Percentiles rank a stretch among this genome's conserved stretches.
Conservation (phyloP, 306 rosid species). For the Inga laurina region DNA sequence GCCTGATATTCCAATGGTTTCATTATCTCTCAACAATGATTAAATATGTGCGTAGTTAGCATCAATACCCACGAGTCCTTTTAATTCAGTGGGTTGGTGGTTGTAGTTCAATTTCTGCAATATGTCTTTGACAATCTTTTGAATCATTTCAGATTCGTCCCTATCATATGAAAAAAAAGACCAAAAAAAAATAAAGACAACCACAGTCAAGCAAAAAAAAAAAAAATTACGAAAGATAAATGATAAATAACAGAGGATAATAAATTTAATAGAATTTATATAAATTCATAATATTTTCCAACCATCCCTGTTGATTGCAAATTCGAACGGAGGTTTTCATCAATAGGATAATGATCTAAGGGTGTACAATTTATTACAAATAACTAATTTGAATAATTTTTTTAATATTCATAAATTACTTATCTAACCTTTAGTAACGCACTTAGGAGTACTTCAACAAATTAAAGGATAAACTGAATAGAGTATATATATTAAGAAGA, state of each 20-base stretch:
- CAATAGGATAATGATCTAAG: too few relatives aligned
- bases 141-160: neutral
- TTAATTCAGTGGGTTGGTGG: neutral
- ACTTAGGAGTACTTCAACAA: too few relatives aligned
- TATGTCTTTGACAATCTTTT: neutral
- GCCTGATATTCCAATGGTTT: slow-evolving; percentile 3
- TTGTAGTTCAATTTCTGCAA: neutral
- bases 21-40: neutral
- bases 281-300: too few relatives aligned
- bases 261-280: too few relatives aligned
- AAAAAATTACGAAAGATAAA: neutral
- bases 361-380: too few relatives aligned
- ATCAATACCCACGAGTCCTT: neutral
- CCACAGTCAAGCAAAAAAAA: neutral
- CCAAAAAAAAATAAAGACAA: neutral
- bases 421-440: too few relatives aligned
- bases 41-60: neutral
- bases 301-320: too few relatives aligned
- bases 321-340: too few relatives aligned
- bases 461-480: too few relatives aligned
- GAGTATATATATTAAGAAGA: neutral
- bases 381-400: too few relatives aligned
- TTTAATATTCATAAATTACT: too few relatives aligned
- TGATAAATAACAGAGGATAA: neutral
- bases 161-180: neutral